These are phyloP conservation scores for Emergomyces orientalis DNA, from an alignment of 2,329 filamentous ascomycete genomes.

Conservation along the genomic window DNA sequence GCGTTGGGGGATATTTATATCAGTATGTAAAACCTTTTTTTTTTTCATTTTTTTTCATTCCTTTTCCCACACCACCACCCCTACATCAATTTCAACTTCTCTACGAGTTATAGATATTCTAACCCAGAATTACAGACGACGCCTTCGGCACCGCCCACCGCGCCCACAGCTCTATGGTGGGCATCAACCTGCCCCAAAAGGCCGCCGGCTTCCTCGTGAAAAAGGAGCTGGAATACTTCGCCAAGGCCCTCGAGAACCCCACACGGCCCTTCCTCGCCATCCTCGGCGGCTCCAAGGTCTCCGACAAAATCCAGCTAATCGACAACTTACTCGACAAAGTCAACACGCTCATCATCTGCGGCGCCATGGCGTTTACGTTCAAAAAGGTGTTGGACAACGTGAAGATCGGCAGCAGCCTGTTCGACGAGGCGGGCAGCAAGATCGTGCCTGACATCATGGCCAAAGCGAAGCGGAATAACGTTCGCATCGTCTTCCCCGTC, in stretches of 20 bases:
- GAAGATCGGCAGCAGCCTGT: conserved; percentile 81
- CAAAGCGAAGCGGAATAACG: conserved; percentile 94
- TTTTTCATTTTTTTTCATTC: background rate
- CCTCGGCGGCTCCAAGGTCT: conserved; percentile 95
- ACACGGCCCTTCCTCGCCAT: conserved; percentile 97
- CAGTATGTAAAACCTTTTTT: conserved; percentile 52
- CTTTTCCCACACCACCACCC: background rate
- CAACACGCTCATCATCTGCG: conserved; percentile 91
- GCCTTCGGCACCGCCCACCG: conserved; percentile 98
- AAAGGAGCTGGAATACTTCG: conserved; percentile 99
- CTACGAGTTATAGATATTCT: background rate
- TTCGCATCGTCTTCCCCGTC: conserved; percentile 87
- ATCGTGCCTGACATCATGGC: conserved; percentile 78
- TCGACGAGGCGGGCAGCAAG: conserved; percentile 89
- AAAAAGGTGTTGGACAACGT: conserved; percentile 96
- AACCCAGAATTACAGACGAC: conserved; percentile 56
- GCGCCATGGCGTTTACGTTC: conserved; percentile 99
- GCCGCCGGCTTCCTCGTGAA: conserved; percentile 98
- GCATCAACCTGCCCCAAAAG: conserved; percentile 89
- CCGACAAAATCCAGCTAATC: conserved; percentile 99
- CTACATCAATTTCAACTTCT: background rate
- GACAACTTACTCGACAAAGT: conserved; percentile 98
- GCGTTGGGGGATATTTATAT: conserved; percentile 91
- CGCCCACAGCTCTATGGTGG: conserved; percentile 98
- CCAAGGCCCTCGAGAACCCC: conserved; percentile 85